These are phyloP conservation scores for Lithohypha guttulata DNA, from an alignment of 2,329 filamentous ascomycete species.

Conservation along the genomic window DNA sequence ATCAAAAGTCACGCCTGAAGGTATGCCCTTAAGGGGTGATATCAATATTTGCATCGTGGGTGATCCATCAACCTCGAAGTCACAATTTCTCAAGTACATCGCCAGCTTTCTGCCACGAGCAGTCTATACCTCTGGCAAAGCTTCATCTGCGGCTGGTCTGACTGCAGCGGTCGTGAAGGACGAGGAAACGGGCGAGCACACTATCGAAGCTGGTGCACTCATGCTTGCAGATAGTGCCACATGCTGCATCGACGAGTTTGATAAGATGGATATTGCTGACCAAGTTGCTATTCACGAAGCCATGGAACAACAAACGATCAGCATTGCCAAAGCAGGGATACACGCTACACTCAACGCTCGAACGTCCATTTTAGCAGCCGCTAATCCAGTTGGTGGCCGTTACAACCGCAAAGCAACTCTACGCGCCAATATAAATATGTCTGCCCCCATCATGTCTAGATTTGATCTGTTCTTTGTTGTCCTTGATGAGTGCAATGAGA, in stretches of 20 bases:
- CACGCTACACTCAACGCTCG: slow-evolving; percentile 94
- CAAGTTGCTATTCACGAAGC: slow-evolving; percentile 99
- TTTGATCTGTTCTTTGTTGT: slow-evolving; percentile 99
- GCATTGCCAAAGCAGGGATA: slow-evolving; percentile 95
- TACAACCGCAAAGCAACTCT: slow-evolving; percentile 95
- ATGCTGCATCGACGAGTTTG: slow-evolving; percentile 97
- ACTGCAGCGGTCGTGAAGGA: slow-evolving; percentile 96
- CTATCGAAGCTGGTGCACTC: slow-evolving; percentile 92
- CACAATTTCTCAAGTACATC: slow-evolving; percentile 86
- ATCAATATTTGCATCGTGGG: slow-evolving; percentile 99
- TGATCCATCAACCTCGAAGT: slow-evolving; percentile 93
- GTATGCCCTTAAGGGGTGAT: slow-evolving; percentile 90
- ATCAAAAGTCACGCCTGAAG: slow-evolving; percentile 80
- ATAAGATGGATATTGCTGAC: slow-evolving; percentile 97
- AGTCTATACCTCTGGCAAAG: slow-evolving; percentile 95
- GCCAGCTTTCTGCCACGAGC: slow-evolving; percentile 93
- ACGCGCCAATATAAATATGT: slow-evolving; percentile 95
- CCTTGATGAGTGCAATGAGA: slow-evolving; percentile 90
- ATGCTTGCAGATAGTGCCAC: slow-evolving; percentile 97
- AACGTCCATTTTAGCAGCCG: slow-evolving; percentile 88
- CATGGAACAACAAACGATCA: slow-evolving; percentile 99
- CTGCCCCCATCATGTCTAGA: slow-evolving; percentile 96
- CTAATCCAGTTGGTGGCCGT: slow-evolving; percentile 90
- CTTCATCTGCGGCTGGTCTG: slow-evolving; percentile 91
- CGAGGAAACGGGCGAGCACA: slow-evolving; percentile 96